A percentile compares a stretch with the other conserved stretches of the same genome.
Conservation (phyloP, 257 asterid species). For the Solanum tarijense region DNA sequence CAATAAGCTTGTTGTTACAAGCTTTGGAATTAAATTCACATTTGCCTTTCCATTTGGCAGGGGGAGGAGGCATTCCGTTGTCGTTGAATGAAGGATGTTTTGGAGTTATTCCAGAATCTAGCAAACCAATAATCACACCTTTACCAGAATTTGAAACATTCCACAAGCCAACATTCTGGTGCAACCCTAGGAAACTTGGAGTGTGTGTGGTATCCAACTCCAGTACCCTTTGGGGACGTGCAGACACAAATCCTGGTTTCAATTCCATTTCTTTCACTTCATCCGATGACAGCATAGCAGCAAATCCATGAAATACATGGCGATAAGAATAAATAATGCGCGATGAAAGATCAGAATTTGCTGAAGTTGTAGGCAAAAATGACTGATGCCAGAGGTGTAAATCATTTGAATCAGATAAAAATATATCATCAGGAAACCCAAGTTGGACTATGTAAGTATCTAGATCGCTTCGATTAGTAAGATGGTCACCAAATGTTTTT, state of each 20-base stretch:
- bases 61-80: background rate
- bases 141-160: background rate
- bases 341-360: background rate
- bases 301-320: background rate
- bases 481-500: background rate
- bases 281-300: background rate
- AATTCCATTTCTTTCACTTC: background rate
- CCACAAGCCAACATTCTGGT: background rate
- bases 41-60: background rate
- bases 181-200: background rate
- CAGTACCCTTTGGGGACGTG: background rate
- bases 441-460: background rate
- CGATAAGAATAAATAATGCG: background rate
- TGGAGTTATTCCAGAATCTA: background rate
- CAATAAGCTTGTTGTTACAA: background rate
- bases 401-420: background rate
- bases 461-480: background rate
- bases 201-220: background rate
- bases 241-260: constrained; percentile 2
- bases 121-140: background rate
- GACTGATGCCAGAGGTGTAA: background rate
- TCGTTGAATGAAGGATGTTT: background rate
- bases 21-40: background rate
- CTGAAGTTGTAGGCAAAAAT: background rate
- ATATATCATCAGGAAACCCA: background rate